Evolutionary conservation across 2,329 filamentous ascomycete genomes (phyloP).

Genomic region (Fusarium sp.): DNA sequence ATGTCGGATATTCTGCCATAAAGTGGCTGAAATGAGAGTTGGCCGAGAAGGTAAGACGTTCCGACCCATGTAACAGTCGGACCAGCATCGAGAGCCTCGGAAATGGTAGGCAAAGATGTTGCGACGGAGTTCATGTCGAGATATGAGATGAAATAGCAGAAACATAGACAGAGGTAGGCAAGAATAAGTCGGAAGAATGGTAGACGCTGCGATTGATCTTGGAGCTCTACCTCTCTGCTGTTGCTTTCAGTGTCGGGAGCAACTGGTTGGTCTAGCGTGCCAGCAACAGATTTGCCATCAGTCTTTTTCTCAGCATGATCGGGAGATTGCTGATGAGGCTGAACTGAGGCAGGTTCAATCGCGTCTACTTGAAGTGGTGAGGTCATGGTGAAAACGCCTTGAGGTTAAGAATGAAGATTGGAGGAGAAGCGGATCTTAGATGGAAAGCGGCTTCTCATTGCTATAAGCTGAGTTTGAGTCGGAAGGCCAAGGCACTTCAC

Average conservation of each 20-base stretch:
- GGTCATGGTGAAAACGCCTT: accelerated
- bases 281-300: accelerated
- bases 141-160: slow-evolving; percentile 35
- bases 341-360: accelerated
- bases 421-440: too few relatives aligned
- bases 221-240: background rate
- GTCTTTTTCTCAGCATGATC: accelerated
- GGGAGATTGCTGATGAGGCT: accelerated
- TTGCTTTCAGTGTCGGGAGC: accelerated
- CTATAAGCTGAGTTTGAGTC: accelerated
- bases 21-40: slow-evolving; percentile 48
- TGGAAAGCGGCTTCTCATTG: background rate
- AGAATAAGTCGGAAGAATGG: background rate
- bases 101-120: slow-evolving; percentile 50
- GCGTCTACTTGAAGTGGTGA: accelerated
- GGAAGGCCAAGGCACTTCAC: accelerated
- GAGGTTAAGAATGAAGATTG: background rate
- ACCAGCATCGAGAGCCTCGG: slow-evolving; percentile 42
- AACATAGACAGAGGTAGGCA: background rate
- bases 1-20: slow-evolving; percentile 49
- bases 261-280: too few relatives aligned
- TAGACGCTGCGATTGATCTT: background rate
- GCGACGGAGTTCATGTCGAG: slow-evolving; percentile 49
- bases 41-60: slow-evolving; percentile 49
- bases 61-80: slow-evolving; percentile 48